Conservation (phyloP, 2,329 filamentous ascomycete species). For the Venturiaceae sp. region DNA sequence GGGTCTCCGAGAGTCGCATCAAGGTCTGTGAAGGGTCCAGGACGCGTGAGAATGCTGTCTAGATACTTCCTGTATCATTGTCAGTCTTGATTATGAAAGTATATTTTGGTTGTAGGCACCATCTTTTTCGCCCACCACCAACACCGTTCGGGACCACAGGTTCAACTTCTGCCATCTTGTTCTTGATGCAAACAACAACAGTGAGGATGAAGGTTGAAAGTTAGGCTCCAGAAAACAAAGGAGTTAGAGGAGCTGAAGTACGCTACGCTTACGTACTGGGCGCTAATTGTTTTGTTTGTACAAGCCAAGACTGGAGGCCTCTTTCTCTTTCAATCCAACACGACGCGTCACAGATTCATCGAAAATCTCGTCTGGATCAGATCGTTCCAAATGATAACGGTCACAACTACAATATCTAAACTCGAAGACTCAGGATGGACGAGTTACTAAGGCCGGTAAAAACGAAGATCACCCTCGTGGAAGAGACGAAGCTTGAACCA, state of each 20-base stretch:
- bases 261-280: neutral
- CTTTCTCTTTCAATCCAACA: neutral
- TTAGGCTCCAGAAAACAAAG: neutral
- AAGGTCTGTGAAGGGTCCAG: conserved; percentile 73
- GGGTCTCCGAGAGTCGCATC: conserved; percentile 39
- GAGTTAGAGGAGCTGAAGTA: neutral
- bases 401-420: neutral
- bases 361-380: neutral
- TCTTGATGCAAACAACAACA: neutral
- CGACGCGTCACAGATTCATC: no score
- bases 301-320: no score
- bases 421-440: conserved; percentile 30
- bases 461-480: conserved; percentile 20
- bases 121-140: neutral
- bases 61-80: conserved; percentile 60
- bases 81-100: neutral
- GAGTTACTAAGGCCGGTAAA: conserved; percentile 39
- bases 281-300: no score
- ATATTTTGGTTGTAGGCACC: neutral
- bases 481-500: neutral
- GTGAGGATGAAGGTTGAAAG: neutral
- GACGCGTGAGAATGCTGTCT: conserved; percentile 65
- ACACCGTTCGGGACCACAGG: neutral
- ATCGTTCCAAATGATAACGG: neutral
- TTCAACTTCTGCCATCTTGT: neutral